Evolutionary conservation across 2,329 filamentous ascomycete species (phyloP).

Genomic region (Ophiocordyceps camponoti-rufipedis): DNA sequence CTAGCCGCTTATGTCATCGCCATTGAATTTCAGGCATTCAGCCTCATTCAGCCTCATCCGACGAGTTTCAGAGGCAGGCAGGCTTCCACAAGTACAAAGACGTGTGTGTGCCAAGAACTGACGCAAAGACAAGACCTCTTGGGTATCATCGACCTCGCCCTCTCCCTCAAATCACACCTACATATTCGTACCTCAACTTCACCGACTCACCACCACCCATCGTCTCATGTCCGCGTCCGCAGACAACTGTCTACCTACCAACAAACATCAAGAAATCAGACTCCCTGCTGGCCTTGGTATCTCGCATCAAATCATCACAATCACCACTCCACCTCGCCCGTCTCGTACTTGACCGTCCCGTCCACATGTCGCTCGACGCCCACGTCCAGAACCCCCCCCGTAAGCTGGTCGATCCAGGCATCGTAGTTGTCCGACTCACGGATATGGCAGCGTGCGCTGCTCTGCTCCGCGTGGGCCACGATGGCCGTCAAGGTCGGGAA

Average conservation of each 20-base stretch:
- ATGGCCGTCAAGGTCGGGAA: conserved; percentile 25
- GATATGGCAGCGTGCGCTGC: conserved; percentile 21
- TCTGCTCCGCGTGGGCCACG: conserved; percentile 29
- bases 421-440: conserved; percentile 19
- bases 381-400: conserved; percentile 13
- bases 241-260: no score
- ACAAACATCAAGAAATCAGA: not conserved
- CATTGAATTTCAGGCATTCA: no score
- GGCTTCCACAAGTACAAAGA: no score
- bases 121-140: no score
- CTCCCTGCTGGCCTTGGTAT: no score
- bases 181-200: not conserved
- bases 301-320: no score
- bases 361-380: conserved; percentile 6
- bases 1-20: conserved; percentile 8
- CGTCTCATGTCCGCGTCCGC: no score
- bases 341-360: conserved; percentile 11
- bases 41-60: no score
- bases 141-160: no score
- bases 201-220: no score
- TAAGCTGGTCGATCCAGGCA: conserved; percentile 14
- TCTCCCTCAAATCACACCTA: not conserved
- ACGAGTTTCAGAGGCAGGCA: no score
- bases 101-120: no score
- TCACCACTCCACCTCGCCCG: conserved; percentile 4